These are phyloP conservation scores for Lachancea dasiensis DNA, from an alignment of 805 yeast species.

Conservation along the genomic window DNA sequence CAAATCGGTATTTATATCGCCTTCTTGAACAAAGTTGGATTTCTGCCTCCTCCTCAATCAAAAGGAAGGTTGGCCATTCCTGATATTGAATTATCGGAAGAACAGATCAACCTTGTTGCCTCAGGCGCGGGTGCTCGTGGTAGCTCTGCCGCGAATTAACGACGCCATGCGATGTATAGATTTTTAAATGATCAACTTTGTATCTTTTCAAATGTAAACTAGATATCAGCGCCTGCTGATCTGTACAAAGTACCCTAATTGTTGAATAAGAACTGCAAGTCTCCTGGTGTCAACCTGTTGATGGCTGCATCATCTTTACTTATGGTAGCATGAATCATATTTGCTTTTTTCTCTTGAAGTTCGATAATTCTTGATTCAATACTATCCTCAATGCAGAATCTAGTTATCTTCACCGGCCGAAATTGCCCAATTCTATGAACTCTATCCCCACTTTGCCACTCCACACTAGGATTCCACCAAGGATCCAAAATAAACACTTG, in stretches of 20 bases:
- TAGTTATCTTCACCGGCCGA: constrained; percentile 86
- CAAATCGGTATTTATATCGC: constrained; percentile 73
- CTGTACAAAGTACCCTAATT: constrained; percentile 38
- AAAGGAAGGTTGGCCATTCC: constrained; percentile 47
- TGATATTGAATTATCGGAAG: constrained; percentile 45
- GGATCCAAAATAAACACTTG: constrained; percentile 95
- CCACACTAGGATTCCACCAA: constrained; percentile 99
- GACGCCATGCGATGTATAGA: constrained; percentile 1
- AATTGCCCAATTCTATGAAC: constrained; percentile 96
- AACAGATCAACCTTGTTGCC: constrained; percentile 50
- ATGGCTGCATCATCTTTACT: constrained; percentile 91
- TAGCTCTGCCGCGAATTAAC: constrained; percentile 42
- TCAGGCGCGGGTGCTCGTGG: constrained; percentile 75
- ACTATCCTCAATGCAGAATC: constrained; percentile 93
- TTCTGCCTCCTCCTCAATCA: constrained; percentile 57
- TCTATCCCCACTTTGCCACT: constrained; percentile 97
- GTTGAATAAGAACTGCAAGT: constrained; percentile 88
- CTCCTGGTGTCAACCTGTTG: constrained; percentile 83
- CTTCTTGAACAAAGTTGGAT: constrained; percentile 75
- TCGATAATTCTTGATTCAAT: constrained; percentile 95
- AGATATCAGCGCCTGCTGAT: no score
- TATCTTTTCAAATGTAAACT: neutral
- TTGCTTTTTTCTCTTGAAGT: constrained; percentile 94
- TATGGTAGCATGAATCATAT: constrained; percentile 95
- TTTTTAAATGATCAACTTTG: neutral